phyloP scores from a whole-genome alignment of 192 early-diverging fungal genomes.

The Lobosporangium transversale region DNA sequence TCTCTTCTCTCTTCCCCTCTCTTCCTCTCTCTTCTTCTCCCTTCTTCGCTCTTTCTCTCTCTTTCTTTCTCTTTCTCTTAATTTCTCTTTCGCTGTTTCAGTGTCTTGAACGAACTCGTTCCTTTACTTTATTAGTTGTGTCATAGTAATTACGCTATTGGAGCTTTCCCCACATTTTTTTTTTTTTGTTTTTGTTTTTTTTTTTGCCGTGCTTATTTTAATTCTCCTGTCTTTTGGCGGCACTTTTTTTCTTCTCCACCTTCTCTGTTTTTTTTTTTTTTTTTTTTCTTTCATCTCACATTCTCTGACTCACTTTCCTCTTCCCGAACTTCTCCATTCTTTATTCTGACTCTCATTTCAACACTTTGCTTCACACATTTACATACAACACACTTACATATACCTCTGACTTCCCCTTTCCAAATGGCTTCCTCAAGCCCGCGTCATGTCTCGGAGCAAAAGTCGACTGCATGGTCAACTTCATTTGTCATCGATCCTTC shows the following conservation, averaged over 20 bases:
- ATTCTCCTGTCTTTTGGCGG: no score
- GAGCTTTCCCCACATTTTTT: no score
- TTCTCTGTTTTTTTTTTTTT: not conserved
- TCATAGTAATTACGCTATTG: not conserved
- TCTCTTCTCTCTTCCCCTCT: not conserved
- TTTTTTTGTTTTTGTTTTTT: no score
- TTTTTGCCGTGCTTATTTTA: no score
- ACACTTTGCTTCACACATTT: no score
- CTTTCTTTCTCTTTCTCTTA: slow-evolving; percentile 6
- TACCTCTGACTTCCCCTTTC: not conserved
- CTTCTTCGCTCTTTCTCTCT: not conserved
- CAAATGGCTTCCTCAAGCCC: slow-evolving; percentile 11
- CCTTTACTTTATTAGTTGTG: not conserved
- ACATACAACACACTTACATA: not conserved
- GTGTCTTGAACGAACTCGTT: not conserved
- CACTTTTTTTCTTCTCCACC: not conserved
- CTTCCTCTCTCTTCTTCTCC: not conserved
- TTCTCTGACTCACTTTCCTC: not conserved
- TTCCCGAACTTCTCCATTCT: not conserved
- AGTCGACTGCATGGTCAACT: not conserved
- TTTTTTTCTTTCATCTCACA: not conserved
- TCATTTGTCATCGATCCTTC: not conserved
- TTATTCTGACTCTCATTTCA: not conserved
- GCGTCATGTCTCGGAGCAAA: slow-evolving; percentile 20
- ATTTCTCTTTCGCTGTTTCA: not conserved